Base-by-base conservation (phyloP, 2,329 filamentous ascomycete species). In the Hypocrella siamensis region DNA sequence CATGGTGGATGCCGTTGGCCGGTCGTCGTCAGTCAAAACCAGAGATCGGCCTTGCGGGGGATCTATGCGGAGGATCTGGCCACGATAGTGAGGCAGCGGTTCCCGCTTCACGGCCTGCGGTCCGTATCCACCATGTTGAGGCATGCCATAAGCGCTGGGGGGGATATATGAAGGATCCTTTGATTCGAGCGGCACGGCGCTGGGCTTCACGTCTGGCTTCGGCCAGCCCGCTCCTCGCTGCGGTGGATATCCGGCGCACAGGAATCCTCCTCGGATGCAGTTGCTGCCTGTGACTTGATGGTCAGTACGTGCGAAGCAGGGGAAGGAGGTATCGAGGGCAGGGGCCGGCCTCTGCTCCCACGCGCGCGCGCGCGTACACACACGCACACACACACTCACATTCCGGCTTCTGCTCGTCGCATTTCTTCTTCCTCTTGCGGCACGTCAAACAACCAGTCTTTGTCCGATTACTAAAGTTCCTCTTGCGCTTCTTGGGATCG, bases 361-460 rank as follows among this genome's bases (percentile, higher is more conserved):
- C n/a, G n/a, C n/a, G n/a, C n/a, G n/a, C n/a, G n/a, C n/a, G n/a
- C n/a, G n/a, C n/a, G n/a, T n/a, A n/a, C n/a, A n/a, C n/a, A n/a
- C 6, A 15, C 7, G 26, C 18, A 21, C 14, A 25, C 14, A 16
- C 33, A 8, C 11, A 64, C 80, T 65, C 65, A 92, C 90, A 96
- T 54, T 84, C 75, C 17, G 90, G 90, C 53, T 93, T 92, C 33
- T 70, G 71, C 60, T 96, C 90, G 50, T 96, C 88, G 49, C 90
- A 96, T 58, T 96, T 96, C 73, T 96, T 96, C 68, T 96, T 96
- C 36, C 88, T 71, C 49, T 74, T 73, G 37, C 88, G 70, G 52
- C 88, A 96, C 5, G 88, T 96, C 56, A 93, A 74, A 53, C 88
- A 96, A 19, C 86, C 85, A 8, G 86, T 94, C 59, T 96, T 96